Percentiles rank a stretch among this genome's conserved stretches.
Conservation (phyloP, 495 filamentous ascomycete genomes). For the Cenococcum geophilum region DNA sequence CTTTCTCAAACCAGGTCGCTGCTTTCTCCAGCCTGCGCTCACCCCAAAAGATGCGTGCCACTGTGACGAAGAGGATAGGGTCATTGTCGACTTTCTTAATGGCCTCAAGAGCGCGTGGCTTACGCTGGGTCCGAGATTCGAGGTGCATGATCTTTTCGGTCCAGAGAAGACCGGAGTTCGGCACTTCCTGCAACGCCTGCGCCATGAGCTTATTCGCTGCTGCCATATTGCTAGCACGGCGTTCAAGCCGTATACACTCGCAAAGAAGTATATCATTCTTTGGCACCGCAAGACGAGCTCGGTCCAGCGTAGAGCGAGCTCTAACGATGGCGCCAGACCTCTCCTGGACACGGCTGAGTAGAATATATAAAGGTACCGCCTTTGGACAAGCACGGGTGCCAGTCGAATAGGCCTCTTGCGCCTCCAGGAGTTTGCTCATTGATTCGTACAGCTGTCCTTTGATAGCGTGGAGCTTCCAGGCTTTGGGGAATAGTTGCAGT, state of each 20-base stretch:
- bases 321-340: conserved; percentile 77
- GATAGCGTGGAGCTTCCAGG: conserved; percentile 93
- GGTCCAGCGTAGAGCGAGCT: conserved; percentile 85
- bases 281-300: conserved; percentile 76
- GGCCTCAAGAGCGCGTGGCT: conserved; percentile 81
- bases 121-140: conserved; percentile 83
- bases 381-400: conserved; percentile 81
- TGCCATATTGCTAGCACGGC: conserved; percentile 72
- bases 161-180: conserved; percentile 87
- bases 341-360: conserved; percentile 84
- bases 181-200: conserved; percentile 80
- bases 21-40: conserved; percentile 84
- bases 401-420: conserved; percentile 82
- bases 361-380: conserved; percentile 80
- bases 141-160: conserved; percentile 90
- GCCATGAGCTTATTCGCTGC: conserved; percentile 92
- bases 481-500: conserved; percentile 77
- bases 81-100: conserved; percentile 97
- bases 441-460: conserved; percentile 96
- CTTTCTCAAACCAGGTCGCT: conserved; percentile 94
- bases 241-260: conserved; percentile 86
- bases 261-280: conserved; percentile 82
- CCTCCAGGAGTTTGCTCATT: conserved; percentile 68
- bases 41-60: conserved; percentile 70
- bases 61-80: conserved; percentile 70